These are phyloP conservation scores for Naganishia liquefaciens DNA, from an alignment of 1,284 basidiomycete genomes.

Conservation along the genomic window DNA sequence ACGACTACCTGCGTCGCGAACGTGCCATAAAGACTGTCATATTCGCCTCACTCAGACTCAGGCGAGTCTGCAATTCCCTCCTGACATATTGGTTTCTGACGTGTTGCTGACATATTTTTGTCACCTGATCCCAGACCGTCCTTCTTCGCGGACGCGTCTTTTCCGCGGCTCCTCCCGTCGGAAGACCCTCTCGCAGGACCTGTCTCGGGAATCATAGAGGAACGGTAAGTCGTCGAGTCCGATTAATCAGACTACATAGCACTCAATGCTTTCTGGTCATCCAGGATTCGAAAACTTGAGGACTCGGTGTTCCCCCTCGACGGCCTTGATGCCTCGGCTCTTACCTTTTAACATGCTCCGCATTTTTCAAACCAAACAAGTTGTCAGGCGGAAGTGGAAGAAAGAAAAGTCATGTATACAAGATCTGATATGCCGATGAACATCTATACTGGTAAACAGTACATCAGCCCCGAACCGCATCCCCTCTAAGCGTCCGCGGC, in stretches of 20 bases:
- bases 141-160: neutral
- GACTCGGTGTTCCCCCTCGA: constrained; percentile 26
- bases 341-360: neutral
- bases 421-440: constrained; percentile 9
- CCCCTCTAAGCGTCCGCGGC: neutral
- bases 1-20: constrained; percentile 22
- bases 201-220: constrained; percentile 17
- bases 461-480: neutral
- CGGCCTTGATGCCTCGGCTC: constrained; percentile 3
- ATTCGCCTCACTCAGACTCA: constrained; percentile 8
- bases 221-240: constrained; percentile 4
- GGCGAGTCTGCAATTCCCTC: neutral
- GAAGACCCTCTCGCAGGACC: constrained; percentile 12
- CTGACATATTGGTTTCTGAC: too few species aligned
- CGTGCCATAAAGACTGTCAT: constrained; percentile 9
- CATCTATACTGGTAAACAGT: constrained; percentile 8
- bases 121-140: constrained; percentile 1
- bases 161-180: neutral
- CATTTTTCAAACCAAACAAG: neutral
- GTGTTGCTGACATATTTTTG: neutral
- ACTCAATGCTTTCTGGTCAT: too few species aligned
- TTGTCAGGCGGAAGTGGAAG: neutral
- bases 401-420: neutral
- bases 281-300: constrained; percentile 19
- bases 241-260: neutral